A percentile compares a stretch with the other conserved stretches of the same genome.
phyloP scores from a whole-genome alignment of 1,139 yeast genomes.

The Magnusiomyces tetraspermus region DNA sequence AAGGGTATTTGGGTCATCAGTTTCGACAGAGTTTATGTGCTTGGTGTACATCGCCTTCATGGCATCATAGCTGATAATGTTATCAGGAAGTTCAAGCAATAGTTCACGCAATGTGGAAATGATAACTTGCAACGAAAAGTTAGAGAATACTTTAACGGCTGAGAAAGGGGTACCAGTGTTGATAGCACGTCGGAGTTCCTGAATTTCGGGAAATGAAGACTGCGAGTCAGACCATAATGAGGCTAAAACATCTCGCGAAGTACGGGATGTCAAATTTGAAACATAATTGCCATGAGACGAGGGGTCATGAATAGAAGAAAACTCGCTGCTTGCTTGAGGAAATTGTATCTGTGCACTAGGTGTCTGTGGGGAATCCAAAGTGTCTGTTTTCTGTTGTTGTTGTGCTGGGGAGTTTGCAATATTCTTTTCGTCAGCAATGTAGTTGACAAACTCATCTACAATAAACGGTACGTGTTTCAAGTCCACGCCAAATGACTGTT shows the following conservation, averaged over 20 bases:
- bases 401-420: not conserved
- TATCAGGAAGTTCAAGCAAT: slow-evolving; percentile 73
- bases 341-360: not conserved
- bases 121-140: slow-evolving; percentile 44
- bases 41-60: slow-evolving; percentile 53
- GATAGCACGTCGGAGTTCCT: slow-evolving; percentile 50
- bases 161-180: slow-evolving; percentile 42
- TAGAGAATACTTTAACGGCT: slow-evolving; percentile 18
- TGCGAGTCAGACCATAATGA: slow-evolving; percentile 33
- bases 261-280: not conserved
- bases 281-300: not conserved
- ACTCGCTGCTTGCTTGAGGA: not conserved
- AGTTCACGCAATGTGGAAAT: slow-evolving; percentile 63
- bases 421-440: not conserved
- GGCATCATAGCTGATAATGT: slow-evolving; percentile 65
- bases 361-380: not conserved
- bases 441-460: not conserved
- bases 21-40: slow-evolving; percentile 17
- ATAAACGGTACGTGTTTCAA: slow-evolving; percentile 32
- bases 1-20: not conserved
- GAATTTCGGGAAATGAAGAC: slow-evolving; percentile 53
- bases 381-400: not conserved
- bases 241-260: slow-evolving; percentile 5
- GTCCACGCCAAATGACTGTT: slow-evolving; percentile 78
- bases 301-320: not conserved